A percentile compares a stretch with the other conserved stretches of the same genome.
Evolutionary conservation across 2,329 filamentous ascomycete species (phyloP).

Genomic region (Aspergillus ustus): DNA sequence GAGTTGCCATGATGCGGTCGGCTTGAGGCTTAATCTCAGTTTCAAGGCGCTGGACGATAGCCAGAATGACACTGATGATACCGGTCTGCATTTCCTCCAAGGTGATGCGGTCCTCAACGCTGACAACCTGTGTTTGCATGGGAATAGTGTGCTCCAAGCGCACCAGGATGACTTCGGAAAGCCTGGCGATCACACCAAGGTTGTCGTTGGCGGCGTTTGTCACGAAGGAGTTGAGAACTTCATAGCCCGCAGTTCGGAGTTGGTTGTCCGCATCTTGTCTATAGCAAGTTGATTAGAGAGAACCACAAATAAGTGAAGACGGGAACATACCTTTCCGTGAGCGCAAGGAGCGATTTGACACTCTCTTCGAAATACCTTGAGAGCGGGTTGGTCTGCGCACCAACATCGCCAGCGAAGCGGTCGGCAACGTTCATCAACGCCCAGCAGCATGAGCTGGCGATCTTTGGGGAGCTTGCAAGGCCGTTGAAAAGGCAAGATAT

Average conservation of each 20-base stretch:
- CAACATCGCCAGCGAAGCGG: conserved; percentile 86
- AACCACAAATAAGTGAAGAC: not conserved
- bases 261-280: conserved; percentile 78
- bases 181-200: conserved; percentile 74
- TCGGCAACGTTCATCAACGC: conserved; percentile 98
- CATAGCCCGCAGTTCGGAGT: conserved; percentile 92
- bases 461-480: conserved; percentile 88
- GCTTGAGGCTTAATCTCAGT: conserved; percentile 87
- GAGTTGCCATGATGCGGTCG: conserved; percentile 89
- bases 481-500: conserved; percentile 90
- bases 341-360: conserved; percentile 79
- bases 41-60: conserved; percentile 89
- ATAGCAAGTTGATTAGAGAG: conserved; percentile 19
- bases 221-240: conserved; percentile 94
- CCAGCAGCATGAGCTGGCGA: conserved; percentile 98
- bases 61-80: conserved; percentile 85
- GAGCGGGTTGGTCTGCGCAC: conserved; percentile 77
- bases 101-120: conserved; percentile 93
- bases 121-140: conserved; percentile 91
- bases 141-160: conserved; percentile 87
- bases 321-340: conserved; percentile 71
- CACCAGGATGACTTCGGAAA: conserved; percentile 88
- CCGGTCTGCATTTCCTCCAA: conserved; percentile 98
- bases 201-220: conserved; percentile 88
- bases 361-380: conserved; percentile 93